These are phyloP conservation scores for Ormosia semicastrata DNA, from an alignment of 306 rosid species.

Conservation along the genomic window DNA sequence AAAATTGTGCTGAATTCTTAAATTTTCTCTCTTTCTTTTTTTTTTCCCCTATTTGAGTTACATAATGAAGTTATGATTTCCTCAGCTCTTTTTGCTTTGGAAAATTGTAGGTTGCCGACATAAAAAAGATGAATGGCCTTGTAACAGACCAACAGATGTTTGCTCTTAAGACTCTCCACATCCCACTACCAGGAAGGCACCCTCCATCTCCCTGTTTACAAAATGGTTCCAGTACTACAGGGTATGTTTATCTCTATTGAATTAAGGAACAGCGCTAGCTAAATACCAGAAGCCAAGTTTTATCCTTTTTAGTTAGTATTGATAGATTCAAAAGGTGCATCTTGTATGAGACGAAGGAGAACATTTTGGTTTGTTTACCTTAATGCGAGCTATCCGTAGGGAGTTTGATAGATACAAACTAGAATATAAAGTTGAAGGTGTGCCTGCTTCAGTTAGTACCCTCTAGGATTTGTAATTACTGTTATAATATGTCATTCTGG, in stretches of 20 bases:
- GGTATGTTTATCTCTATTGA: slow-evolving; percentile 18
- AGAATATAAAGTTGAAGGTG: too few relatives aligned
- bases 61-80: background rate
- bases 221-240: slow-evolving; percentile 30
- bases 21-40: background rate
- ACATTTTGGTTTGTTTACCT: background rate
- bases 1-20: background rate
- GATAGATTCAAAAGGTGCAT: background rate
- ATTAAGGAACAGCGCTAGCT: background rate
- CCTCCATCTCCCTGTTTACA: slow-evolving; percentile 62
- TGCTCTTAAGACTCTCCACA: slow-evolving; percentile 66
- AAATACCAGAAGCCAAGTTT: background rate
- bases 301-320: background rate
- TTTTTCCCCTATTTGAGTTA: background rate
- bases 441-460: too few relatives aligned
- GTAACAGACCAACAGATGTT: slow-evolving; percentile 86
- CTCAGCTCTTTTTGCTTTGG: background rate
- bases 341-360: background rate
- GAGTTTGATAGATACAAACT: background rate
- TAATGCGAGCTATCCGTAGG: background rate
- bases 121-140: slow-evolving; percentile 70
- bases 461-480: too few relatives aligned
- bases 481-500: background rate
- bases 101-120: slow-evolving; percentile 61
- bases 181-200: slow-evolving; percentile 78